Evolutionary conservation across 148 eudicot species (phyloP), one percentile per base, ranked within the genome.

Genomic region (Oxyria digyna): DNA sequence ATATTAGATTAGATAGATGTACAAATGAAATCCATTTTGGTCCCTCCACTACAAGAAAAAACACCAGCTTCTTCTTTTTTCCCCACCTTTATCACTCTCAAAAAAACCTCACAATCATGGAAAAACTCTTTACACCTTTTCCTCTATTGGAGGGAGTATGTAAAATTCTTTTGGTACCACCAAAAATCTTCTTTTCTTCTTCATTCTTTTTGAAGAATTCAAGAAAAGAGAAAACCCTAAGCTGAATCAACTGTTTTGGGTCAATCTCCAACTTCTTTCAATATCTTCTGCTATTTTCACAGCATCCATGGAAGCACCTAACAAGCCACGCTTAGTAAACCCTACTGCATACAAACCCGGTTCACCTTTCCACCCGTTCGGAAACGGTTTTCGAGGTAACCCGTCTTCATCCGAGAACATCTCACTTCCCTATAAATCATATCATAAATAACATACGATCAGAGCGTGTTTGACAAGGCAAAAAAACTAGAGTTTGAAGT

Each of bases 331-430:
- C 72, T 87, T 89, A 27, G 91, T 89, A 79, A 89, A 89, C 75
- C 96, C 96, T 43, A 89, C 92, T 0, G 92, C 92, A 31, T 87
- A 89, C n/a, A 89, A 77, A 48, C 96, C 92, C 45, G 57, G 23
- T 31, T 85, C 78, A 0, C 96, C 96, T 84, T 89, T 89, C 96
- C 96, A 89, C 27, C 92, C 89, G 49, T 89, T 81, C 2, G 96
- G 96, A 71, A 87, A 89, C 65, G 89, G 84, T 52, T 62, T 79
- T 55, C 75, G 71, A 9, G 96, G 96, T 62, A 87, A 74, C 40
- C 96, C 96, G 74, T 89, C 96, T 62, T 81, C 62, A 69, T 82
- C 78, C 1, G 85, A 85, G 57, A 89, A 87, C 92, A 89, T 87
- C 69, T 80, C 84, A 41, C 76, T 75, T 72, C 85, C 92, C 96